Evolutionary conservation across 2,329 filamentous ascomycete genomes (phyloP), one percentile per base, ranked within the genome.

Genomic region (Neofusicoccum ribis): DNA sequence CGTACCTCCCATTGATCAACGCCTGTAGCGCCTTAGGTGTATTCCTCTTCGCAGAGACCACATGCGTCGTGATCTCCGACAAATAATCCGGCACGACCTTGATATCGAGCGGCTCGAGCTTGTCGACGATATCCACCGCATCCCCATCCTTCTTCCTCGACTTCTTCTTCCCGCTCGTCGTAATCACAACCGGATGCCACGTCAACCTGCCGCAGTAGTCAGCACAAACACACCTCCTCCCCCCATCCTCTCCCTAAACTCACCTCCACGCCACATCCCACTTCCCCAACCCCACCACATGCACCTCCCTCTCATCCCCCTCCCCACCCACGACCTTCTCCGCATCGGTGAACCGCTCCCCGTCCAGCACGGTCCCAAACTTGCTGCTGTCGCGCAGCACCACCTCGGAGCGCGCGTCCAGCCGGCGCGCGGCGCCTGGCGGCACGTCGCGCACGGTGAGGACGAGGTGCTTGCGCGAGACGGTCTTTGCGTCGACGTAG

Each of bases 41-140:
- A 75, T 98, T 99, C 54, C 95, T 86, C 78, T 96, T 97, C 75
- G 88, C 91, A 7, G 92, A 89, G 39, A 98, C 88, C 11, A 96
- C 90, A 76, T 98, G 93, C 0, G 94, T 97, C 0, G 94, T 97
- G 34, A 85, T 80, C 15, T 81, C 84, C 31, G 84, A 80, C 27
- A 91, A 80, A 76, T 92, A 97, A 3, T 93, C 89, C 49, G 86
- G 83, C 14, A 91, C 81, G 14, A 92, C 89, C 76, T 97, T 98
- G 76, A 98, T 89, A 73, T 97, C 95, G n/a, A 96, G 83, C 50
- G 89, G 86, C 74, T 96, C 92, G 17, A 98, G 85, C 62, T 31
- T 31, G 84, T 84, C 37, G 85, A 80, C 67, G 27, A 31, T 31
- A 31, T 31, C 27, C 27, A 31, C 27, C 86, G 86, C 31, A 93